phyloP scores from a whole-genome alignment of 495 filamentous ascomycete species.

The Chaetomium tenue region DNA sequence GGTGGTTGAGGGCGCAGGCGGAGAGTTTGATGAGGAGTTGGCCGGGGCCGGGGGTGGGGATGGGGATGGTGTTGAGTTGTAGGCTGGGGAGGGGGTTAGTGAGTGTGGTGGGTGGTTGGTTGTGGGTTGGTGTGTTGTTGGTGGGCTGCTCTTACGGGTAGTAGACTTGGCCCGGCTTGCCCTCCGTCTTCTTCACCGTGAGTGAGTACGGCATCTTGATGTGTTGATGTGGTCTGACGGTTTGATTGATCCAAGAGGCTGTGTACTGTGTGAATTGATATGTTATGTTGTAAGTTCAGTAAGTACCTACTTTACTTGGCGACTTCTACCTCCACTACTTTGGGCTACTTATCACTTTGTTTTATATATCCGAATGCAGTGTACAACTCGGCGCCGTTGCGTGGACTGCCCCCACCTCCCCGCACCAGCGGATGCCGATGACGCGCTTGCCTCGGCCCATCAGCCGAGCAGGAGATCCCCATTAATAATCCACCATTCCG shows the following conservation, averaged over 20 bases:
- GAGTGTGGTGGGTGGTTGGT: background rate
- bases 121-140: background rate
- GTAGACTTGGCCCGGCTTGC: constrained; percentile 86
- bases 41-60: constrained; percentile 57
- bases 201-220: constrained; percentile 48
- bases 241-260: background rate
- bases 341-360: background rate
- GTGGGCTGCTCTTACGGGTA: constrained; percentile 62
- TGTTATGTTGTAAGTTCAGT: constrained; percentile 4
- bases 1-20: constrained; percentile 84
- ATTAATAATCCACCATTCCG: constrained; percentile 16
- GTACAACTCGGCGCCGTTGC: background rate
- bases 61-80: constrained; percentile 56
- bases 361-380: background rate
- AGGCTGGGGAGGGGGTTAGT: constrained; percentile 49
- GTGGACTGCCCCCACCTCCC: constrained; percentile 12
- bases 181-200: constrained; percentile 52
- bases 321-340: background rate
- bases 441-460: constrained; percentile 29
- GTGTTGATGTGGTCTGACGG: too few species aligned
- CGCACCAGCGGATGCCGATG: constrained; percentile 24
- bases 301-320: background rate
- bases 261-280: background rate
- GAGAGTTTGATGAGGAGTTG: constrained; percentile 69
- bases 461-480: constrained; percentile 9